These are phyloP conservation scores for Amaranthus palmeri DNA, from an alignment of 148 eudicot species.

Conservation along the genomic window DNA sequence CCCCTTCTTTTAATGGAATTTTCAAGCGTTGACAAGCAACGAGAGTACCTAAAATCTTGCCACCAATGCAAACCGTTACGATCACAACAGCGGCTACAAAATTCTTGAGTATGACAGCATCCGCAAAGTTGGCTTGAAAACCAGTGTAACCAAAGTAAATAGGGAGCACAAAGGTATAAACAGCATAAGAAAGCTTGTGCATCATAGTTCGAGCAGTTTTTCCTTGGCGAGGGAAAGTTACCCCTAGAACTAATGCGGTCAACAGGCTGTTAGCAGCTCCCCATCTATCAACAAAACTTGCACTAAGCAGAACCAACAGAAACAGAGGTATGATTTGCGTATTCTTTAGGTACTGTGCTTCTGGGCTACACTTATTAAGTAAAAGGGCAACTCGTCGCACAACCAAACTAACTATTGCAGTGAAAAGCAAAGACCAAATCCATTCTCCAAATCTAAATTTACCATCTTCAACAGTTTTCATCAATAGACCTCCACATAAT, in stretches of 20 bases:
- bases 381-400: constrained; percentile 49
- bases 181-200: constrained; percentile 63
- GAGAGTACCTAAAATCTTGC: constrained; percentile 73
- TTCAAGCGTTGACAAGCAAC: constrained; percentile 58
- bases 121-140: constrained; percentile 56
- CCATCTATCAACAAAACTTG: constrained; percentile 62
- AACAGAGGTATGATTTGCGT: constrained; percentile 51
- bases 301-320: constrained; percentile 51
- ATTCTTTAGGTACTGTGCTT: constrained; percentile 59
- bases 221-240: constrained; percentile 77
- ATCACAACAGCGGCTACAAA: constrained; percentile 33
- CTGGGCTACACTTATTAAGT: constrained; percentile 55
- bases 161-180: constrained; percentile 73
- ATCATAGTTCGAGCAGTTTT: constrained; percentile 72
- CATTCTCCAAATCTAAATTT: constrained; percentile 21
- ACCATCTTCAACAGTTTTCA: constrained; percentile 27
- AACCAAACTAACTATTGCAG: constrained; percentile 38
- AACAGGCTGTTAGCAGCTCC: constrained; percentile 73
- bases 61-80: constrained; percentile 58
- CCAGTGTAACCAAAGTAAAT: constrained; percentile 85
- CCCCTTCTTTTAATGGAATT: constrained; percentile 67
- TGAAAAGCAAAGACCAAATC: constrained; percentile 40
- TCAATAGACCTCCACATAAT: constrained; percentile 32
- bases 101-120: constrained; percentile 18
- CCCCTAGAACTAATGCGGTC: constrained; percentile 62